A percentile compares a stretch with the other conserved stretches of the same genome.
phyloP scores from a whole-genome alignment of 2,329 filamentous ascomycete species.

The Raffaelea deltoideospora region DNA sequence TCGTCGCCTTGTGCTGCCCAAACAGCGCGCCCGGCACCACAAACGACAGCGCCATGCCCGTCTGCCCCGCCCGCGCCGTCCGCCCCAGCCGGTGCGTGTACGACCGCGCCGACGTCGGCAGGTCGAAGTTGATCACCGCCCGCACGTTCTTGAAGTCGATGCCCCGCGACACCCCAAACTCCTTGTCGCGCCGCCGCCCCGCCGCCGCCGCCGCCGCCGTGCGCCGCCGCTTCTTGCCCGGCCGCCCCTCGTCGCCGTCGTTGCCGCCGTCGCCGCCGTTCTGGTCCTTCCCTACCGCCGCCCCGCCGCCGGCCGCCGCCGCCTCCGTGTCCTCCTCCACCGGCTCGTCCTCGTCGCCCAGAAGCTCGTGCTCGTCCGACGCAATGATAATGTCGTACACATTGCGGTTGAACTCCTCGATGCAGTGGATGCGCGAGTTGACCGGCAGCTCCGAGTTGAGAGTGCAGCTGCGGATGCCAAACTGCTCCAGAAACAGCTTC shows the following conservation, averaged over 20 bases:
- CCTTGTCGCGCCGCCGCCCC: constrained; percentile 50
- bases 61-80: constrained; percentile 79
- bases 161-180: constrained; percentile 89
- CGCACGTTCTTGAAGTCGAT: constrained; percentile 96
- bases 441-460: constrained; percentile 90
- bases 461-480: constrained; percentile 84
- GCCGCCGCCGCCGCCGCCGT: constrained; percentile 19
- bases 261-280: constrained; percentile 9
- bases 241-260: constrained; percentile 12
- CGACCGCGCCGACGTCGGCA: constrained; percentile 73
- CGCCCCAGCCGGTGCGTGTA: constrained; percentile 96
- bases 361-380: constrained; percentile 43
- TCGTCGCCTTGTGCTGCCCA: constrained; percentile 81
- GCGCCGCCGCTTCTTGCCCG: constrained; percentile 53
- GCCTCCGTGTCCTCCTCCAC: constrained; percentile 28
- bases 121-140: constrained; percentile 92
- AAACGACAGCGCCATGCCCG: constrained; percentile 92
- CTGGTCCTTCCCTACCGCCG: constrained; percentile 9
- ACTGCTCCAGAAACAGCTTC: constrained; percentile 93
- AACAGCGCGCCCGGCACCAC: constrained; percentile 70
- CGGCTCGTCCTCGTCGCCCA: constrained; percentile 22
- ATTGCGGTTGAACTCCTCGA: constrained; percentile 92
- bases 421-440: constrained; percentile 83
- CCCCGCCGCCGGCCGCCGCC: background rate
- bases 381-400: constrained; percentile 98